Percentiles rank a stretch among this genome's conserved stretches.
phyloP scores from a whole-genome alignment of 192 early-diverging fungal species.

The Podila verticillata region DNA sequence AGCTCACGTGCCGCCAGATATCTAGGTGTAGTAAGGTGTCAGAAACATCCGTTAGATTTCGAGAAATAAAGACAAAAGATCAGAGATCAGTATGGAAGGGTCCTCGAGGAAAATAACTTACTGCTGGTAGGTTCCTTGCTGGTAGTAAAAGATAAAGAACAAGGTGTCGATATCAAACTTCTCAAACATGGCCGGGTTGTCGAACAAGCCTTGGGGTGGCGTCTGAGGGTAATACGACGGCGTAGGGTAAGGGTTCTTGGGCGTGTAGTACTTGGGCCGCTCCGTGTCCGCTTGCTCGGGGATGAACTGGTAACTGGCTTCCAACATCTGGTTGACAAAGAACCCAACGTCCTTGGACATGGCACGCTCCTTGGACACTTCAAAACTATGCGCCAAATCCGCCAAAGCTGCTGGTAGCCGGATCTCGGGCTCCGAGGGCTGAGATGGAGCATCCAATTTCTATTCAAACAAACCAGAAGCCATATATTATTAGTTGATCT shows the following conservation, averaged over 20 bases:
- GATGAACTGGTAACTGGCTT: conserved; percentile 83
- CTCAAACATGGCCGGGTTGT: conserved; percentile 86
- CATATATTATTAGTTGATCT: not conserved
- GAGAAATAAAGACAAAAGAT: not conserved
- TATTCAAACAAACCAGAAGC: no score
- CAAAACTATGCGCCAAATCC: conserved; percentile 66
- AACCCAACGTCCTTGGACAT: conserved; percentile 57
- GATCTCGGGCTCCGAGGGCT: conserved; percentile 46
- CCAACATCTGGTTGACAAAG: conserved; percentile 79
- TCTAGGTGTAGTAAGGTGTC: conserved; percentile 41
- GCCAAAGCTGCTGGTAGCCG: conserved; percentile 61
- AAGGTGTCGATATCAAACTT: conserved; percentile 94
- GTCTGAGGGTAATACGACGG: conserved; percentile 93
- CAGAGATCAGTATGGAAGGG: not conserved
- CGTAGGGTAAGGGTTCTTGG: conserved; percentile 79
- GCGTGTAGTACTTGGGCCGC: conserved; percentile 79
- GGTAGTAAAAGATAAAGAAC: conserved; percentile 99
- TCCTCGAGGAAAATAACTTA: conserved; percentile 54
- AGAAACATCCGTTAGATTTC: no score
- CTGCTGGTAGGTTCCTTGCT: conserved; percentile 97
- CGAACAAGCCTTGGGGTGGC: conserved; percentile 80
- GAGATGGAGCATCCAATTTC: not conserved
- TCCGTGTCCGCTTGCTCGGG: conserved; percentile 88
- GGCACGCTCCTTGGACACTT: conserved; percentile 58
- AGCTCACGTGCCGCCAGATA: conserved; percentile 94